phyloP scores from a whole-genome alignment of 2,329 filamentous ascomycete genomes.

The Sarocladium brachiariae region DNA sequence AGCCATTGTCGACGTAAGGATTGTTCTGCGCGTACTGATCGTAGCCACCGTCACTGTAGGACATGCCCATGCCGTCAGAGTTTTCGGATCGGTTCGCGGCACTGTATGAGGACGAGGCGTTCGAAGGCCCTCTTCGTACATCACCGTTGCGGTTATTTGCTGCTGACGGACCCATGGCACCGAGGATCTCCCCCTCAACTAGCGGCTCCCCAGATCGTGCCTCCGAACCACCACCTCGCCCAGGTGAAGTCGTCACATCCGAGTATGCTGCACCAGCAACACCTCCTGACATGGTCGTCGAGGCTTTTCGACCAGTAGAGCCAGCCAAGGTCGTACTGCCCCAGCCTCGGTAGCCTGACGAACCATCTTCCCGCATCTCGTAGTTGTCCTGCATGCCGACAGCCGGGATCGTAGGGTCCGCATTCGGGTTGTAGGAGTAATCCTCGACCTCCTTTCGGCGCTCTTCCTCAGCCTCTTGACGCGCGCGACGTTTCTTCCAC shows the following conservation, averaged over 20 bases:
- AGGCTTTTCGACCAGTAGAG: slow-evolving; percentile 72
- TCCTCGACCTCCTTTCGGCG: slow-evolving; percentile 95
- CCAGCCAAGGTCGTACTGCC: slow-evolving; percentile 64
- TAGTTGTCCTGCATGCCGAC: slow-evolving; percentile 47
- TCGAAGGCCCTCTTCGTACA: slow-evolving; percentile 84
- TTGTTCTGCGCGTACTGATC: slow-evolving; percentile 52
- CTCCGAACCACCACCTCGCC: slow-evolving; percentile 58
- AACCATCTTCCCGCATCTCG: slow-evolving; percentile 72
- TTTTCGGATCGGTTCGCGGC: slow-evolving; percentile 68
- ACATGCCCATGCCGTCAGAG: slow-evolving; percentile 45
- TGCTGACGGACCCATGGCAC: slow-evolving; percentile 69
- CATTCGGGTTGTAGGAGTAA: slow-evolving; percentile 96
- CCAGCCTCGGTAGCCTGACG: slow-evolving; percentile 88
- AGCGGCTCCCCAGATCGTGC: slow-evolving; percentile 60
- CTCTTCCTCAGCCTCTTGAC: slow-evolving; percentile 78
- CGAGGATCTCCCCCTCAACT: slow-evolving; percentile 70
- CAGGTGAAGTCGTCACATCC: slow-evolving; percentile 61
- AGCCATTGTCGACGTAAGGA: slow-evolving; percentile 44
- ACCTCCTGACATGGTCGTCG: slow-evolving; percentile 74
- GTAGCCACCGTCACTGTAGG: slow-evolving; percentile 43
- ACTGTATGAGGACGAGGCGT: slow-evolving; percentile 94
- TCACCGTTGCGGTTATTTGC: slow-evolving; percentile 58
- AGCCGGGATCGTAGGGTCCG: slow-evolving; percentile 69
- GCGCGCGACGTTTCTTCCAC: slow-evolving; percentile 83
- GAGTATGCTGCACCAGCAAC: slow-evolving; percentile 60